Conservation (phyloP, 2,329 filamentous ascomycete species). For the Aspergillus aculeatinus region DNA sequence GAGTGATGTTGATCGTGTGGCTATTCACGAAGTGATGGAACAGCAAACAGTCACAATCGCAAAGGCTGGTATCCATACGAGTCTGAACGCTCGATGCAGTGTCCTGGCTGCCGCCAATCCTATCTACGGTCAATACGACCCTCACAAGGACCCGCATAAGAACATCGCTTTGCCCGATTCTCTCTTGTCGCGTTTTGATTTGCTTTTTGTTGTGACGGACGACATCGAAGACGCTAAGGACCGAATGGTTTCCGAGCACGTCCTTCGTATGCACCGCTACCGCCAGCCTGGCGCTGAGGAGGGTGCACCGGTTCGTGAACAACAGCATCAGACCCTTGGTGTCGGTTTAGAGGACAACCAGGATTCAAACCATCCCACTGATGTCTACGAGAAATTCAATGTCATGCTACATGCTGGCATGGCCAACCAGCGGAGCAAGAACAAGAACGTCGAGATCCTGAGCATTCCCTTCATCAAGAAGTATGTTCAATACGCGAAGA, state of each 20-base stretch:
- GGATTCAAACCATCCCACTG: slow-evolving; percentile 70
- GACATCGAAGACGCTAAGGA: slow-evolving; percentile 95
- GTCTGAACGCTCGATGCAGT: slow-evolving; percentile 92
- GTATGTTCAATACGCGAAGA: slow-evolving; percentile 98
- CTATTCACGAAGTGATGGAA: slow-evolving; percentile 99
- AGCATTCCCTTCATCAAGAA: slow-evolving; percentile 99
- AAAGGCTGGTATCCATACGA: slow-evolving; percentile 97
- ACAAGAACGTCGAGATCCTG: slow-evolving; percentile 79
- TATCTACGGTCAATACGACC: slow-evolving; percentile 97
- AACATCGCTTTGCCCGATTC: slow-evolving; percentile 98
- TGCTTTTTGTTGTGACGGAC: slow-evolving; percentile 95
- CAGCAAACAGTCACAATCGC: slow-evolving; percentile 99
- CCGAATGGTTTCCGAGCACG: slow-evolving; percentile 89
- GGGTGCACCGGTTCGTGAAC: slow-evolving; percentile 89
- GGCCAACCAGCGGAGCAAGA: slow-evolving; percentile 70
- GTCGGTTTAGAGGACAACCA: slow-evolving; percentile 80
- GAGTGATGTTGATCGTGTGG: slow-evolving; percentile 96
- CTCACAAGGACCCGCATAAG: slow-evolving; percentile 97
- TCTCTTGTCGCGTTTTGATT: slow-evolving; percentile 94
- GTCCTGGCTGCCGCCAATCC: slow-evolving; percentile 96
- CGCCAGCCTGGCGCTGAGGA: slow-evolving; percentile 90
- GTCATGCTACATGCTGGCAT: slow-evolving; percentile 93
- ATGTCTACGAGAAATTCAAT: slow-evolving; percentile 95
- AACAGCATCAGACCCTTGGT: slow-evolving; percentile 76
- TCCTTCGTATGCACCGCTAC: slow-evolving; percentile 95